Base-by-base conservation (phyloP, 768 basidiomycete genomes). In the Cubamyces lactineus region DNA sequence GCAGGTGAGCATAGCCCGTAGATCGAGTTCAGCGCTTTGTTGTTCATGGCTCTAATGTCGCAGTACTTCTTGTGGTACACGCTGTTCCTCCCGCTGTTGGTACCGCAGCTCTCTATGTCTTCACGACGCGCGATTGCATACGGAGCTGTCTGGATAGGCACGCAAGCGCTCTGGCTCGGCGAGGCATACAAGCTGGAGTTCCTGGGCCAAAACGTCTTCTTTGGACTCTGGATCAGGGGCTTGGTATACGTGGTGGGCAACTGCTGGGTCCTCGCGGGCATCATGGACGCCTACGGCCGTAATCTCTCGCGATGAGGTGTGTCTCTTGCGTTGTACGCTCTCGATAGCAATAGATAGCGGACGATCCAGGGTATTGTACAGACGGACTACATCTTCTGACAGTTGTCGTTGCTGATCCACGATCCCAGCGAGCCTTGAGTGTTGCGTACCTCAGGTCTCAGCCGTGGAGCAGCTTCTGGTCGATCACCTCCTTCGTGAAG, bases 11-110 rank as follows among this genome's bases (percentile, higher is more conserved):
- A 12, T 26, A 13, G 9, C 34, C 28, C 12, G 8, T 28, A 13
- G 0, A 2, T 43, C 16, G 1, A 43, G 16, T 26, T 16, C 16
- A 13, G 6, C 9, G 5, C 17, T 5, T 12, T 2, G 17, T 26
- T 48, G 2, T n/a, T 7, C 47, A 23, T 13, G 2, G 1, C 26
- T n/a, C 12, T 16, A 2, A 4, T 2, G 3, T 26, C 17, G 15
- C 75, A 98, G 91, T 99, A 99, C 74, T 99, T 98, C 76, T 80
- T 96, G 41, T 99, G 97, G 97, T 98, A 95, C 72, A 85, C 94
- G 15, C 85, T 94, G 52, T 85, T 98, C 62, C 75, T 98, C 0
- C 95, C 96, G 0, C 81, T 94, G 2, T 78, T 96, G 23, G 80
- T 94, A 3, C 90, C 94, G 0, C 80, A 76, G 2, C 74, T 97